Base-by-base conservation (phyloP, 805 yeast genomes). In the Priceomyces medius region DNA sequence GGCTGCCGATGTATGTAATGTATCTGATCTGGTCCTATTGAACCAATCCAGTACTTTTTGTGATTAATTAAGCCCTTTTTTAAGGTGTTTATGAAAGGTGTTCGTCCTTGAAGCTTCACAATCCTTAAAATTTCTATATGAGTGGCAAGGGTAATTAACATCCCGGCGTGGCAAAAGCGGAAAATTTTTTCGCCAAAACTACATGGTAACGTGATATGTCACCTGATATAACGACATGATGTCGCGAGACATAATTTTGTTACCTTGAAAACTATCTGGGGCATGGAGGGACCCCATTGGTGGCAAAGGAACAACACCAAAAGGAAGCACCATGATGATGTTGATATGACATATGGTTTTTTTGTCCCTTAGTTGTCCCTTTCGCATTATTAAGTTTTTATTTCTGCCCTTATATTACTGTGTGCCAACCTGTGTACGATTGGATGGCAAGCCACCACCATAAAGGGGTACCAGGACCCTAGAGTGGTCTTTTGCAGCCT, bases 81-180 rank as follows among this genome's bases (percentile, higher is more conserved):
- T 31, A 17, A 31, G 21, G 34, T 19, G n/a, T 31, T 19, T 19
- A 6, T 12, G 9, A 31, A 31, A 31, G 21, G 18, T 17, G 14
- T 14, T 14, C 9, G 21, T 31, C 34, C 34, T 20, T 31, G 12
- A 19, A 17, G 19, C 21, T 31, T 10, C 29, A 14, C 14, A 19
- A 16, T 31, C 34, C 21, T 31, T 31, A 31, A 31, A 31, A 31
- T 10, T 31, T 31, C 34, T 31, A 16, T 31, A 31, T 14, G 34
- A 19, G 12, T 4, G 6, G 19, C 34, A 7, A 16, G 34, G 21
- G 7, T 17, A 31, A 31, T 19, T 12, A 31, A 8, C 14, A 26
- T 16, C 16, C 34, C 34, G 34, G 16, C 34, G 27, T 23, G 27
- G 27, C 27, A 23, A 23, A 23, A 23, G 12, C 10, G 34, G 16